Conservation (phyloP, 2,329 filamentous ascomycete species). For the Trichoderma koningii region DNA sequence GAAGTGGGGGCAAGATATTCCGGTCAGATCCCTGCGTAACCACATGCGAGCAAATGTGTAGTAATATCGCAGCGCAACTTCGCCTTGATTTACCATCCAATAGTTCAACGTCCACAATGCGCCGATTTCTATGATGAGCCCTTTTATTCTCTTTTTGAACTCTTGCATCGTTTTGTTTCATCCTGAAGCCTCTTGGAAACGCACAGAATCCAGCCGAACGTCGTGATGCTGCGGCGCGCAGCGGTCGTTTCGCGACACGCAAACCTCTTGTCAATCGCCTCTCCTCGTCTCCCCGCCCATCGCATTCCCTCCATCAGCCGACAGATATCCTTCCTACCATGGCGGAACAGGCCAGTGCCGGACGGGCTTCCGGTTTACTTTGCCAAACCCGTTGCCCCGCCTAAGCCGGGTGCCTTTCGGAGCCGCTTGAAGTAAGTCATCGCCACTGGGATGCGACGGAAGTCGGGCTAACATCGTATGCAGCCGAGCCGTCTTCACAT, state of each 20-base stretch:
- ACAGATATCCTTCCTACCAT: conserved; percentile 41
- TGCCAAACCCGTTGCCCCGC: conserved; percentile 28
- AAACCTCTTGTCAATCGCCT: conserved; percentile 29
- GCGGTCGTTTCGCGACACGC: conserved; percentile 32
- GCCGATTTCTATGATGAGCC: neutral
- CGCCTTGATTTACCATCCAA: neutral
- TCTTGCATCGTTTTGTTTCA: neutral
- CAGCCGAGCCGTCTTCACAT: conserved; percentile 39
- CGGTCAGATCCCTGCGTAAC: conserved; percentile 32
- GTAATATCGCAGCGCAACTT: conserved; percentile 24
- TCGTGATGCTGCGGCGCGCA: conserved; percentile 33
- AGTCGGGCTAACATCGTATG: neutral
- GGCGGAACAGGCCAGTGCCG: conserved; percentile 33
- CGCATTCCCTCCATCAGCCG: conserved; percentile 32
- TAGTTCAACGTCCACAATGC: conserved; percentile 9
- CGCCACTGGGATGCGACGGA: neutral
- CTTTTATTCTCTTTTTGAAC: neutral
- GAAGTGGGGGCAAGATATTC: conserved; percentile 37
- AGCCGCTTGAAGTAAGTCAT: conserved; percentile 37
- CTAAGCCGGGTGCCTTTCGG: conserved; percentile 31
- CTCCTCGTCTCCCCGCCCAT: conserved; percentile 32
- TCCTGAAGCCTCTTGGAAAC: neutral
- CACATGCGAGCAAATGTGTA: conserved; percentile 20
- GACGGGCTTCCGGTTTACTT: conserved; percentile 41
- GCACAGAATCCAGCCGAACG: neutral